Percentiles rank a stretch among this genome's conserved stretches.
Evolutionary conservation across 805 yeast genomes (phyloP).

Genomic region (Ogataea pini): DNA sequence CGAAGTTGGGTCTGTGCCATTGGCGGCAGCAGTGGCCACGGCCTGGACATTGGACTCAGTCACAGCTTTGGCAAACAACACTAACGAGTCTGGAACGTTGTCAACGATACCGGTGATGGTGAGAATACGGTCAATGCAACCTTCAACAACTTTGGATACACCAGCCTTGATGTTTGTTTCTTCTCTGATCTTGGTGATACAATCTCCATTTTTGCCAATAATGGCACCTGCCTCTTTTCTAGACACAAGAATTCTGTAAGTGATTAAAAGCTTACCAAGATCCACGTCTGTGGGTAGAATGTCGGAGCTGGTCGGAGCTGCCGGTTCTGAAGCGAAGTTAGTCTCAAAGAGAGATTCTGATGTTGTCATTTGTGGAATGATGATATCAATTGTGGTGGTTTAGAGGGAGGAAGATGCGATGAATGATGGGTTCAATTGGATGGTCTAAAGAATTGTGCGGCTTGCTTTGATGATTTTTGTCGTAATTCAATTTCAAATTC

Average conservation of each 20-base stretch:
- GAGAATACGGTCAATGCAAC: conserved; percentile 79
- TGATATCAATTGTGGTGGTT: not conserved
- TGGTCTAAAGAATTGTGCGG: not conserved
- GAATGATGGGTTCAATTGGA: not conserved
- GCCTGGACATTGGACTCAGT: conserved; percentile 42
- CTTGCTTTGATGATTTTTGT: not conserved
- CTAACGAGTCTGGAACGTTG: conserved; percentile 67
- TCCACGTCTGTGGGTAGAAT: conserved; percentile 28
- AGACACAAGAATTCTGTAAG: conserved; percentile 65
- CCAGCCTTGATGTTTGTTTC: conserved; percentile 82
- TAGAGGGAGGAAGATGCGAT: not conserved
- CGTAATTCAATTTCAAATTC: not conserved
- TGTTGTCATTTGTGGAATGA: conserved; percentile 17
- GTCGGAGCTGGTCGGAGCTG: conserved; percentile 14
- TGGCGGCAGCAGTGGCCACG: conserved; percentile 22
- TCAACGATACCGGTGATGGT: conserved; percentile 76
- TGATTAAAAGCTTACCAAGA: conserved; percentile 34
- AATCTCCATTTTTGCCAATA: conserved; percentile 81
- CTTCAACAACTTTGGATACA: conserved; percentile 75
- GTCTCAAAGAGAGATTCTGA: conserved; percentile 38
- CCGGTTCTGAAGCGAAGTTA: conserved; percentile 28
- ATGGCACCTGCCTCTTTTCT: conserved; percentile 88
- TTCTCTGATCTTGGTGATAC: conserved; percentile 73
- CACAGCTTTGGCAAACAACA: conserved; percentile 67
- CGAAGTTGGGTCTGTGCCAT: conserved; percentile 35